Evolutionary conservation across 2,329 filamentous ascomycete species (phyloP), one percentile per base, ranked within the genome.

Genomic region (Emergomyces pasteurianus): DNA sequence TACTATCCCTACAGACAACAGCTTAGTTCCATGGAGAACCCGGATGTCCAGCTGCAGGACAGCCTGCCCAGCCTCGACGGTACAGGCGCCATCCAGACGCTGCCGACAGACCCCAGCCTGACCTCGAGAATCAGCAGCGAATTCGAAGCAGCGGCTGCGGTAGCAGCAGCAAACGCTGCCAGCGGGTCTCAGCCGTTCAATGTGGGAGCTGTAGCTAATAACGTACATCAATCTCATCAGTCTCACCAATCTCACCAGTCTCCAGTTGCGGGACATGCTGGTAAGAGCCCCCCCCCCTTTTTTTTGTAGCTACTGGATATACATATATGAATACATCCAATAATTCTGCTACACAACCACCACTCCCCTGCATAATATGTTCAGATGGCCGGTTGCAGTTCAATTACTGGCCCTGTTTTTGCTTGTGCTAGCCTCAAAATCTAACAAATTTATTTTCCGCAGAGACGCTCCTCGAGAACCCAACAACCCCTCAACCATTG

Each of bases 21-120:
- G n/a, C n/a, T n/a, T n/a, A n/a, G n/a, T n/a, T n/a, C 14, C 52
- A 54, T 54, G 52, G 52, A 54, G 34, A 38, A 38, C 34, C 34
- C 34, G 9, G 52, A 23, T 59, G 58, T 60, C 63, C 54, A 46
- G 38, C 38, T 43, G 38, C 54, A 43, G 23, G 21, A 57, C 38
- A 42, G 18, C 38, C 38, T 57, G 54, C 54, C 23, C 38, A 31
- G 54, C 12, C 54, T 57, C 40, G 54, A 18, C 40, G 40, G 23
- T 14, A 18, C 38, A 38, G 54, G 46, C 10, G 54, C 43, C 54
- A 36, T 46, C 38, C 54, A 28, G 5, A 7, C 54, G 21, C 54
- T 57, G 14, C 54, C 38, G 6, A 57, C 54, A 42, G 38, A 46
- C 21, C 54, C 54, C 40, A 21, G 54, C 10, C 38, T 57, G 23